A percentile compares a stretch with the other conserved stretches of the same genome.
phyloP scores from a whole-genome alignment of 768 basidiomycete genomes.

The Xerocomellus amylosporus region DNA sequence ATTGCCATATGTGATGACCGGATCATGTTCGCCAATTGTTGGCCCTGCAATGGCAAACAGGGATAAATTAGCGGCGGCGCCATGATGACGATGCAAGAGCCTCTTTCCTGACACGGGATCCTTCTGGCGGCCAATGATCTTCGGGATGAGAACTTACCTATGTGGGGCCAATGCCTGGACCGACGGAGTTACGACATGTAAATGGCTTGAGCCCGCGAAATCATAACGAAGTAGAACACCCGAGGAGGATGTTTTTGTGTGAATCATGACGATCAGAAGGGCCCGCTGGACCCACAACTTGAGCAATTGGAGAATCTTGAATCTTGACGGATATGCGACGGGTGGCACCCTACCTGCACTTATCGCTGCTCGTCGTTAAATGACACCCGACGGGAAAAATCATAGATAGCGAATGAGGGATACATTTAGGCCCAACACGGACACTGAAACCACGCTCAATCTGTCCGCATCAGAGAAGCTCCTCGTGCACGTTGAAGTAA shows the following conservation, averaged over 20 bases:
- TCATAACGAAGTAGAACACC: neutral
- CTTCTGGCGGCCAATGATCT: neutral
- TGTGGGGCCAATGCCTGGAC: neutral
- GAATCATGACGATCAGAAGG: neutral
- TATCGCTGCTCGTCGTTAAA: neutral
- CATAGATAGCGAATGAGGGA: neutral
- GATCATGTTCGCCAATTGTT: constrained; percentile 1
- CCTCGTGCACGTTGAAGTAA: constrained; percentile 54
- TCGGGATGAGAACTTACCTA: neutral
- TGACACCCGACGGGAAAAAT: neutral
- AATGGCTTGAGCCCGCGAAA: neutral
- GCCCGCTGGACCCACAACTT: neutral
- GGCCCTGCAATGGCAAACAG: constrained; percentile 2
- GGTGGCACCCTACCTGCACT: neutral
- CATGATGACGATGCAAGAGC: neutral
- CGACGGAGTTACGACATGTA: neutral
- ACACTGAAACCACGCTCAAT: neutral
- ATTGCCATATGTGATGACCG: constrained; percentile 4
- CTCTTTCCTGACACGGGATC: neutral
- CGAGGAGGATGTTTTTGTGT: neutral
- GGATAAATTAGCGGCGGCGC: neutral
- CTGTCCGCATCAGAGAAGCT: constrained; percentile 34
- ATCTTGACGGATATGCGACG: neutral
- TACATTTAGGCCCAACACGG: neutral
- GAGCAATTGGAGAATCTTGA: neutral